A percentile compares a stretch with the other conserved stretches of the same genome.
These are phyloP conservation scores for Talaromyces adpressus DNA, from an alignment of 495 filamentous ascomycete species.

Conservation along the genomic window DNA sequence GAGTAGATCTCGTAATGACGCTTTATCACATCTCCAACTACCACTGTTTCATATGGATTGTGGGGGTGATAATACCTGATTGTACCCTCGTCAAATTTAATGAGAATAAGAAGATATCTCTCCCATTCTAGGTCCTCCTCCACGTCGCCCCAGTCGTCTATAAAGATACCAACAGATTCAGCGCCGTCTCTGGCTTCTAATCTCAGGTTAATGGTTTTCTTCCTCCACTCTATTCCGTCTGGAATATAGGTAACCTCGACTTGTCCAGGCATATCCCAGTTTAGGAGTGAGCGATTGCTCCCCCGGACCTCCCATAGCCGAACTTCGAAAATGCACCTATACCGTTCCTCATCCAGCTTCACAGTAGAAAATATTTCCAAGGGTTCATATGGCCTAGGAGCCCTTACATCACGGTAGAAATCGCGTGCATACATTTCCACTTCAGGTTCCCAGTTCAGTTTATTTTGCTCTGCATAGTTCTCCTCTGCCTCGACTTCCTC, in stretches of 20 bases:
- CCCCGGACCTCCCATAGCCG: neutral
- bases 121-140: neutral
- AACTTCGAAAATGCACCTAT: neutral
- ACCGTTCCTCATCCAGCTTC: neutral
- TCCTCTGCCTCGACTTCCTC: neutral
- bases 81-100: neutral
- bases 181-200: neutral
- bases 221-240: neutral
- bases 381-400: neutral
- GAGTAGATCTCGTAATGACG: neutral
- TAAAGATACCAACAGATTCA: neutral
- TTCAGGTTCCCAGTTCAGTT: neutral
- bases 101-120: neutral
- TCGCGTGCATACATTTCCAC: neutral
- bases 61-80: neutral
- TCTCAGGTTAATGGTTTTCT: neutral
- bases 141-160: neutral
- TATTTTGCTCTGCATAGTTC: neutral
- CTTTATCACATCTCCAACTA: neutral
- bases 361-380: neutral
- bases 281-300: neutral
- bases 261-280: neutral
- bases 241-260: neutral
- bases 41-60: neutral
- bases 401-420: neutral